Evolutionary conservation across 116 monocot species (phyloP).

Genomic region (Thalassia testudinum): DNA sequence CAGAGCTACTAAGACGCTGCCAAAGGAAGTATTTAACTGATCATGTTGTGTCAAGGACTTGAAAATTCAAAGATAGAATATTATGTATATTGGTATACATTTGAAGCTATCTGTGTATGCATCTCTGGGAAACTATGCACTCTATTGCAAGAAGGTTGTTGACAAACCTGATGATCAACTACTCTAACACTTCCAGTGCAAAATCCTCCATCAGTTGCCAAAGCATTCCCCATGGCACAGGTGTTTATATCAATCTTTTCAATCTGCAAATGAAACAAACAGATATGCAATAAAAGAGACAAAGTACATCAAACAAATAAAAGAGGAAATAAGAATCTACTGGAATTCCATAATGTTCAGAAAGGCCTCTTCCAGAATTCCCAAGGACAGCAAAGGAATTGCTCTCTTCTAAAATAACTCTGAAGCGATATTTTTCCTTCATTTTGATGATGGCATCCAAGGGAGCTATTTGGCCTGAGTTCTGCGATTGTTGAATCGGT

Average conservation of each 20-base stretch:
- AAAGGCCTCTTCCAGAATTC: conserved; percentile 72
- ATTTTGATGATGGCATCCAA: conserved; percentile 70
- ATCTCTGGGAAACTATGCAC: no score
- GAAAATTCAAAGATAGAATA: no score
- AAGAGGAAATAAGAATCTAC: conserved; percentile 18
- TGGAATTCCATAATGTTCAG: conserved; percentile 75
- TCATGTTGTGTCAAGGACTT: no score
- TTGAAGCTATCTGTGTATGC: not conserved
- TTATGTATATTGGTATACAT: not conserved
- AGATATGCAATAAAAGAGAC: not conserved
- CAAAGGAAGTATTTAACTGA: conserved; percentile 5
- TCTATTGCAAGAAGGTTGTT: no score
- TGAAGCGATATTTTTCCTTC: conserved; percentile 86
- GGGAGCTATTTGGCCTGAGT: conserved; percentile 89
- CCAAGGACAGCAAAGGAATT: conserved; percentile 95
- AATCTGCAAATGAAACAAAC: conserved; percentile 23
- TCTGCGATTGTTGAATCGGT: conserved; percentile 33
- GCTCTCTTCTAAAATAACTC: conserved; percentile 78
- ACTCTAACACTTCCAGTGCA: conserved; percentile 90
- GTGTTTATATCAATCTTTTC: conserved; percentile 97
- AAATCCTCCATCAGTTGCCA: conserved; percentile 96
- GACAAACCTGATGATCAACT: conserved; percentile 82
- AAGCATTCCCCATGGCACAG: conserved; percentile 84
- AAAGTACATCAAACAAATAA: not conserved
- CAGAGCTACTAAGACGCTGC: conserved; percentile 88